phyloP scores from a whole-genome alignment of 148 eudicot species.

The Camellia granthamiana region DNA sequence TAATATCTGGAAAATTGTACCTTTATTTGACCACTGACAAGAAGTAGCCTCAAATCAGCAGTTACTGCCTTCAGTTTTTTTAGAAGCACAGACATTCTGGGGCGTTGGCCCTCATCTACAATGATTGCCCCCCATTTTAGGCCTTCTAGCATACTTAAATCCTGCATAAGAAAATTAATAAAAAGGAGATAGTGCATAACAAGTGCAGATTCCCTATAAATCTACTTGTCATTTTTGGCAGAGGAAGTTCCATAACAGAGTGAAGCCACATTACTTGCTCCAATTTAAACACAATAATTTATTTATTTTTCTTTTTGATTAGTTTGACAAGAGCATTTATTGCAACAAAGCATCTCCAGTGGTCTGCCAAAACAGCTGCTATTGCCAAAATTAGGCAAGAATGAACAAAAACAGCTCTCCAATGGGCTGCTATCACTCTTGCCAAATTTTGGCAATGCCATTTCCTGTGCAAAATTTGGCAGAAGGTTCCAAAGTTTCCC shows the following conservation, averaged over 20 bases:
- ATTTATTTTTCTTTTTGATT: too few species aligned
- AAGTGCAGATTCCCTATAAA: not conserved
- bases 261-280: not conserved
- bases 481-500: too few species aligned
- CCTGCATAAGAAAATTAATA: conserved; percentile 36
- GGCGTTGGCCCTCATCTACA: conserved; percentile 48
- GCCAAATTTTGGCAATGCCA: too few species aligned
- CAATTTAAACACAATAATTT: not conserved
- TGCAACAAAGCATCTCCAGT: too few species aligned
- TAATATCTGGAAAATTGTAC: conserved; percentile 20
- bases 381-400: too few species aligned
- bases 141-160: conserved; percentile 34
- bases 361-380: too few species aligned
- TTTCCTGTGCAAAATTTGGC: too few species aligned
- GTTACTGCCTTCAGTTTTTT: conserved; percentile 29
- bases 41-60: conserved; percentile 48
- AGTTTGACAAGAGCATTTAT: too few species aligned
- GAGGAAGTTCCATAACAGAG: conserved; percentile 3
- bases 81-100: conserved; percentile 17
- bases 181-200: not conserved
- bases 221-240: too few species aligned
- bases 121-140: conserved; percentile 59
- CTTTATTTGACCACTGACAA: conserved; percentile 34
- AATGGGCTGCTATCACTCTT: too few species aligned
- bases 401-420: too few species aligned